Evolutionary conservation across 257 asterid genomes (phyloP), one percentile per base, ranked within the genome.

Genomic region (Solanum tarapatanum): DNA sequence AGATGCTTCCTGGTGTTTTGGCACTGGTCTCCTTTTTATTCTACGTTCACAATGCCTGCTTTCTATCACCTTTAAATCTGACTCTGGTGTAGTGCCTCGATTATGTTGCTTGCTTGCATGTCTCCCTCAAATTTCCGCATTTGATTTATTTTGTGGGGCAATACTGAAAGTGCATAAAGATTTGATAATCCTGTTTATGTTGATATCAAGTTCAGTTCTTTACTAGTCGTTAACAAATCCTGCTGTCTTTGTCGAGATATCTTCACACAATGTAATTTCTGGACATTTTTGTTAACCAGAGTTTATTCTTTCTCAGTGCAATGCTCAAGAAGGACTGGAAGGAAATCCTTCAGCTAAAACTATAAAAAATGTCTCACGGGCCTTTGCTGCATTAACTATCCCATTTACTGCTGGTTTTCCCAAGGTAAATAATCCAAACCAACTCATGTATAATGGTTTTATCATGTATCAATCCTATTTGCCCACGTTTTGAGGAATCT

Each of bases 321-420:
- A 97, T 89, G 94, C 94, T 73, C 98, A 93, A 88, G 99, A 97
- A 90, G 99, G 99, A 36, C 72, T 97, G 95, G 98, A 95, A 92
- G 99, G 99, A 83, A 97, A 93, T 89, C 93, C 98, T 32, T 75
- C 90, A 75, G 94, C 95, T 62, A 83, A 70, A 62, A 92, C 92
- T 82, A 93, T 97, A 62, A 97, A 95, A 91, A 94, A 91, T 88
- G 95, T 94, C 89, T 93, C 94, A 6, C 92, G 98, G 90, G 96
- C 48, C 58, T 95, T 97, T 86, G 99, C 99, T 4, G 98, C 92
- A 86, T 76, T 93, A 69, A 87, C 98, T 14, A 69, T 95, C 86
- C 98, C 98, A 87, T 87, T 97, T 19, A 97, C 99, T 76, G 90
- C 92, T 26, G 89, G 92, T 89, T 95, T 95, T 86, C 95, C 98